Evolutionary conservation across 2,329 filamentous ascomycete species (phyloP), one percentile per base, ranked within the genome.

Genomic region (Thermoascus crustaceus): DNA sequence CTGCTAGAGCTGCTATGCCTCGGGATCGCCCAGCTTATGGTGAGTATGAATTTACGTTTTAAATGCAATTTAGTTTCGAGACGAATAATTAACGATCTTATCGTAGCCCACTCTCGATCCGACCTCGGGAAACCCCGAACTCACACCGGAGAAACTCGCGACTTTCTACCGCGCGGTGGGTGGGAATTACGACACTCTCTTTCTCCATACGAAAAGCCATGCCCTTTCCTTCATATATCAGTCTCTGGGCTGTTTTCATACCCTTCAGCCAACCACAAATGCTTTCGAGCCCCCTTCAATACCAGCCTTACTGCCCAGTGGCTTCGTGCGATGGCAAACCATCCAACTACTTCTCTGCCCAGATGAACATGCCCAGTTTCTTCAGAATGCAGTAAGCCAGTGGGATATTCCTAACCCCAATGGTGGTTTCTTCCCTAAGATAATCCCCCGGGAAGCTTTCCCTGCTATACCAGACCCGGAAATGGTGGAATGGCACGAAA

Each of bases 241-340:
- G 53, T 84, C 84, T 5, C 76, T 94, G 34, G 91, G 89, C 48
- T 95, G 89, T 57, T 83, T 87, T 50, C 89, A 96, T 63, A 80
- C 78, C 32, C 71, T 96, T 18, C 84, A 93, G 47, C 85, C 85
- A 1, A 76, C 76, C 1, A 59, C 61, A 31, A 74, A 77, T 24
- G 73, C 85, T 43, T 95, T 84, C 56, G 74, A 73, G 3, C 69
- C 79, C 1, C 91, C 89, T 0, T 78, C 75, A 0, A 74, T 95
- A 26, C 91, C 91, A 0, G 85, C 87, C 9, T 66, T 98, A 37
- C 93, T 89, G 22, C 70, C 74, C 0, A 76, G 78, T 52, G 91
- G 91, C 25, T 98, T 94, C 58, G 84, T 89, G 27, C 80, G 85
- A 57, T 98, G 89, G 89, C 82, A 94, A 66, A 86, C 85, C 0